Conservation (phyloP, 495 filamentous ascomycete genomes). For the Penicillium nucicola region DNA sequence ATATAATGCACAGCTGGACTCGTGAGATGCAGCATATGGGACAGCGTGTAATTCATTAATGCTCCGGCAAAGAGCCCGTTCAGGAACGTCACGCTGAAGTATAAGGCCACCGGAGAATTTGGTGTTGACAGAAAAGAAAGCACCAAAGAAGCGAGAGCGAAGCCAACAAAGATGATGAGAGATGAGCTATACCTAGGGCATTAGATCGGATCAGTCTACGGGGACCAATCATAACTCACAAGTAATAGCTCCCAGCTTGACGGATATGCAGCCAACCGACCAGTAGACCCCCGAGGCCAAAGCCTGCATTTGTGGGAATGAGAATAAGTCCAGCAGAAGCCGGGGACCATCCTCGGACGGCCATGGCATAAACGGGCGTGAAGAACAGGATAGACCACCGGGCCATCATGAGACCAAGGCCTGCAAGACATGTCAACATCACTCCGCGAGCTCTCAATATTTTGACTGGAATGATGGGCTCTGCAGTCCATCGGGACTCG, state of each 20-base stretch:
- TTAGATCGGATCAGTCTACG: not conserved
- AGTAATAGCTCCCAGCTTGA: conserved; percentile 62
- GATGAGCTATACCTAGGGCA: conserved; percentile 35
- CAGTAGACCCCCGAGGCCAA: conserved; percentile 65
- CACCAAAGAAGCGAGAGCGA: conserved; percentile 46
- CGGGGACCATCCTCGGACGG: conserved; percentile 61
- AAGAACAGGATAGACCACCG: conserved; percentile 79
- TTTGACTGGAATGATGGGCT: conserved; percentile 68
- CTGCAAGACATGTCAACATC: conserved; percentile 63
- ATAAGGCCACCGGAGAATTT: conserved; percentile 39
- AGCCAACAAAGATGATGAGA: conserved; percentile 51
- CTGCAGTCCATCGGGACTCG: conserved; percentile 51
- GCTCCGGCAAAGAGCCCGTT: conserved; percentile 71
- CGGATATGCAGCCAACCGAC: conserved; percentile 71
- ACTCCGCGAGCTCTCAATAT: conserved; percentile 62
- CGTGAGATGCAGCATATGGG: conserved; percentile 70
- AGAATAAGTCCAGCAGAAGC: conserved; percentile 67
- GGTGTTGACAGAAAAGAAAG: conserved; percentile 52
- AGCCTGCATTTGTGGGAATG: conserved; percentile 72
- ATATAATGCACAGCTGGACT: conserved; percentile 61
- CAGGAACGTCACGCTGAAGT: conserved; percentile 54
- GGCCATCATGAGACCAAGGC: conserved; percentile 69
- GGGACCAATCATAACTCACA: conserved; percentile 22
- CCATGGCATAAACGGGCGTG: conserved; percentile 69
- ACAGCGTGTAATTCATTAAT: conserved; percentile 71